Percentiles rank a stretch among this genome's conserved stretches.
These are phyloP conservation scores for Bacidia gigantensis DNA, from an alignment of 495 filamentous ascomycete species.

Conservation along the genomic window DNA sequence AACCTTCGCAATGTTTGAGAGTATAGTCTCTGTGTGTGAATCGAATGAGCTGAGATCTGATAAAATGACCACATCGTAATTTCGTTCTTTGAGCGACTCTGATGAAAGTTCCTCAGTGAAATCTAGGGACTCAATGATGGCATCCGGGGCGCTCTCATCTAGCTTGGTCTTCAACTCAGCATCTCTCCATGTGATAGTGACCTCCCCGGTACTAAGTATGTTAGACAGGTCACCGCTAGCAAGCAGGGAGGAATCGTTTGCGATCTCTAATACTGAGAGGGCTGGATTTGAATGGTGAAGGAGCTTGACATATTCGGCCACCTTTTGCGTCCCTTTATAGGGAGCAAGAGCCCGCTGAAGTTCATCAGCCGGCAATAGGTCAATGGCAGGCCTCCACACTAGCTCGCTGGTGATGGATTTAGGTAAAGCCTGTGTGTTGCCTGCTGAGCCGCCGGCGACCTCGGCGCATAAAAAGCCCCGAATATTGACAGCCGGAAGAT, in stretches of 20 bases:
- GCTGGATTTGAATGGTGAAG: conserved; percentile 7
- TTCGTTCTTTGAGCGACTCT: neutral
- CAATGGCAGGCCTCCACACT: conserved; percentile 10
- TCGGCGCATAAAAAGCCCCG: conserved; percentile 9
- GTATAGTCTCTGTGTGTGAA: neutral
- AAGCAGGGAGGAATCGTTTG: neutral
- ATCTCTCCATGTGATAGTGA: neutral
- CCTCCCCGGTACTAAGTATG: neutral
- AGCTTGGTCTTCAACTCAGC: neutral
- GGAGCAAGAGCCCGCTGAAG: neutral
- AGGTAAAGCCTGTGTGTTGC: neutral
- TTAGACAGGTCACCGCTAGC: neutral
- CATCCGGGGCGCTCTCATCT: neutral
- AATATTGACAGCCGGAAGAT: conserved; percentile 7
- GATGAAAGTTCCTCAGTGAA: too few relatives aligned
- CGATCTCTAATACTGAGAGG: conserved; percentile 5
- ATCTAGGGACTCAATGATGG: conserved; percentile 2
- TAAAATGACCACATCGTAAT: conserved; percentile 7
- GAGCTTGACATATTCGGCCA: conserved; percentile 3
- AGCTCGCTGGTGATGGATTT: conserved; percentile 8
- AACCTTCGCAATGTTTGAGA: conserved; percentile 1
- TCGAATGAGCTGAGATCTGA: conserved; percentile 1
- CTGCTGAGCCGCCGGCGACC: conserved; percentile 3
- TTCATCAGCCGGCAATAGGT: conserved; percentile 10
- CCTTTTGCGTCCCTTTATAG: neutral